Evolutionary conservation across 2,329 filamentous ascomycete species (phyloP), one percentile per base, ranked within the genome.

Genomic region (Epichloe sylvatica): DNA sequence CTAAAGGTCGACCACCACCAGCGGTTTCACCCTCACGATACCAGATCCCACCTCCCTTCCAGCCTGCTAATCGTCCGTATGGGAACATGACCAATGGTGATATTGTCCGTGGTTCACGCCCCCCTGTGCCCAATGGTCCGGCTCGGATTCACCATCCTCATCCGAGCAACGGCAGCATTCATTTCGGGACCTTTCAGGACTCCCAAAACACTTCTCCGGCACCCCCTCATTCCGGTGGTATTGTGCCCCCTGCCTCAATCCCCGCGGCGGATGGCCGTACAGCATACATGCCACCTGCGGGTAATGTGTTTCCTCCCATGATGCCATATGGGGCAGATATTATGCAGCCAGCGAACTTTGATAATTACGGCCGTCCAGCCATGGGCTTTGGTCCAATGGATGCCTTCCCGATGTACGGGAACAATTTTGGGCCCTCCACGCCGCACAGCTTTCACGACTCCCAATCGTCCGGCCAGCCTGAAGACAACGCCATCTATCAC

Each of bases 381-480:
- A 61, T 68, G 52, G 58, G 56, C 15, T 68, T 62, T 49, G 61
- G 59, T 8, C 64, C 62, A 7, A 54, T 62, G 48, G 67, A 70
- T 34, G 56, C 67, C 8, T 65, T 65, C 49, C 57, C 55, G 41
- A 56, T 58, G 5, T 60, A 64, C 51, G 60, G 59, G 23, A 64
- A 62, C 54, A 67, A 64, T 54, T 75, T 76, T 57, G 74, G 72
- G 3, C 74, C 77, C 2, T 71, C 74, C 1, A 79, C 77, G 2
- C 74, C 77, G 4, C 77, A 77, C 53, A 81, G 77, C 61, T 79
- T 78, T 57, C 78, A 80, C 49, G 78, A 73, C 36, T 81, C 79
- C 2, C 78, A 80, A 52, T 71, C 76, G 36, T 79, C 78, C 2
- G 69, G 64, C 5, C 70, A 71, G 41, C 68, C 65, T 15, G 72